Evolutionary conservation across 2,329 filamentous ascomycete species (phyloP), one percentile per base, ranked within the genome.

Genomic region (Fusarium napiforme): DNA sequence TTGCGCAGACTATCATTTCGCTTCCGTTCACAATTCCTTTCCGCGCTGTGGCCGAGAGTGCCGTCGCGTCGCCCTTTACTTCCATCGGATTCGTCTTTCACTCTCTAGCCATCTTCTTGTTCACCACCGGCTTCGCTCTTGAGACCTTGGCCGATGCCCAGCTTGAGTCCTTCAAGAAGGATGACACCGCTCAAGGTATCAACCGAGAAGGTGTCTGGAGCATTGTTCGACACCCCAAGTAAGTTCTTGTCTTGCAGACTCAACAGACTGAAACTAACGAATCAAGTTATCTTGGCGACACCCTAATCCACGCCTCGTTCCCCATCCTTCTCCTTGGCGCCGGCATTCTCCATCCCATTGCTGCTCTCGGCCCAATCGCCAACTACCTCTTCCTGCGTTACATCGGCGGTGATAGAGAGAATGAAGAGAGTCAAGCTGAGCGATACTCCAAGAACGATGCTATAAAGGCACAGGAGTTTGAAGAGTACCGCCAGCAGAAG

Each of bases 191-290:
- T 3, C 28, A 42, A 26, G 60, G 66, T 4, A n/a, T 70, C 21
- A 70, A 65, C 11, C 37, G 59, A 0, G 60, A 65, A 7, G 67
- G 67, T 2, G 67, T 69, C 2, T 69, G 67, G 67, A 69, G 67
- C 8, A 69, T 69, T 9, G 67, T 70, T 26, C 26, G 67, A 65
- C 67, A 69, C 32, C 67, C 67, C 9, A 69, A 69, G 67, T 69
- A 70, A 45, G 65, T 49, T 10, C 0, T 23, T 4, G 2, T 9
- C 16, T 2, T n/a, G n/a, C n/a, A n/a, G 2, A 9, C 3, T 2
- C 2, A 36, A 21, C 9, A 19, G 0, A 15, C 3, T 8, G 4
- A 11, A n/a, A 8, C 45, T 69, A 43, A 69, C 8, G 0, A 4
- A 5, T 0, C 0, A 7, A 69, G 67, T 18, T 69, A 69, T 21